Percentiles rank a stretch among this genome's conserved stretches.
Conservation (phyloP, 2,329 filamentous ascomycete species). For the Cladosporium sp. region DNA sequence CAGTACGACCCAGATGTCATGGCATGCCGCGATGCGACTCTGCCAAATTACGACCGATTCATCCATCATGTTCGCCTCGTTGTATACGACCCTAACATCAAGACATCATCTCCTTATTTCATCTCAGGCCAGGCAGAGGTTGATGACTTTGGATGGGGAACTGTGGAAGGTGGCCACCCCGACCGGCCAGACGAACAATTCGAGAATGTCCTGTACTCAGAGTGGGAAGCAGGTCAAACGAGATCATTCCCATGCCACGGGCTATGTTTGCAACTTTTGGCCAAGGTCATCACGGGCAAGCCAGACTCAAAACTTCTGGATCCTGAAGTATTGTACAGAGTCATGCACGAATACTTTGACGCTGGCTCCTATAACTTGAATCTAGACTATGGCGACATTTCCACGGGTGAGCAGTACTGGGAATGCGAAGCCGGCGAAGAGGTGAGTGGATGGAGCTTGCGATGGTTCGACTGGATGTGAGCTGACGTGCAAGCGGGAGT, state of each 20-base stretch:
- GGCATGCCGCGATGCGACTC: not conserved
- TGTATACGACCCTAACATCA: not conserved
- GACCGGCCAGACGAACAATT: not conserved
- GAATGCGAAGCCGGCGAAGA: not conserved
- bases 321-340: not conserved
- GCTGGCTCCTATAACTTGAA: not conserved
- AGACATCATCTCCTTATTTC: not conserved
- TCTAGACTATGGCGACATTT: not conserved
- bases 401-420: not conserved
- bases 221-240: not conserved
- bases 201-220: not conserved
- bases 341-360: not conserved
- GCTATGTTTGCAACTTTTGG: not conserved
- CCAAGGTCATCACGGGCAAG: not conserved
- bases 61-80: not conserved
- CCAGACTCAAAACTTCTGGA: not conserved
- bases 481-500: not conserved
- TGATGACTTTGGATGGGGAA: not conserved
- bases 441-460: not conserved
- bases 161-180: not conserved
- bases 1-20: not conserved
- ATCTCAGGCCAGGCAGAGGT: not conserved
- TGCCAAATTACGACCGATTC: not conserved
- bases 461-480: not conserved
- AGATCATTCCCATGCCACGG: not conserved